Evolutionary conservation across 192 early-diverging fungal species (phyloP).

Genomic region (Coemansia sp.): DNA sequence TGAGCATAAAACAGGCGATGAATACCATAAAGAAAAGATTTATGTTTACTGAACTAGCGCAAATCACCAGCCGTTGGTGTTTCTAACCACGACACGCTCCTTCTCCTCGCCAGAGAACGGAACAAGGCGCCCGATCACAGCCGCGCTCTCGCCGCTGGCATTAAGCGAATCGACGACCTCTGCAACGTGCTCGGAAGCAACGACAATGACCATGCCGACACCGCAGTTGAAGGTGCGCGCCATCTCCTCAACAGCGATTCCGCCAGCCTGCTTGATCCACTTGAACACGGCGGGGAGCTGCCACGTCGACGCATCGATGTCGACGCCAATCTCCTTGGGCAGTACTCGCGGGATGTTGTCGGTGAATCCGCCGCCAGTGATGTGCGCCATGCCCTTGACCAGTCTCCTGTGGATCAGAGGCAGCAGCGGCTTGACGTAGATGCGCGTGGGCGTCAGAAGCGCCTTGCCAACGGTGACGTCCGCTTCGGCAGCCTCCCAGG

Average conservation of each 20-base stretch:
- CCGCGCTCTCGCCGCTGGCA: constrained; percentile 64
- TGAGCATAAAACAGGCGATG: too few species aligned
- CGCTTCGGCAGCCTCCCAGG: constrained; percentile 25
- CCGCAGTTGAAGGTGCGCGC: constrained; percentile 99
- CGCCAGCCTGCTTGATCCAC: constrained; percentile 86
- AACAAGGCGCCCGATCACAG: constrained; percentile 65
- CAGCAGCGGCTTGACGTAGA: constrained; percentile 92
- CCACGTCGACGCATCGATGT: constrained; percentile 79
- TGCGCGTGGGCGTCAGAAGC: constrained; percentile 88
- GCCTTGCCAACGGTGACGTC: constrained; percentile 70
- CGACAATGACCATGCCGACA: constrained; percentile 96
- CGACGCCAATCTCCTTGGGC: constrained; percentile 75
- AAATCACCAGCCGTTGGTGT: constrained; percentile 30
- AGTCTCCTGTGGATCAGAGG: constrained; percentile 66
- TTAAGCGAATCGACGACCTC: constrained; percentile 60
- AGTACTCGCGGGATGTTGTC: constrained; percentile 98
- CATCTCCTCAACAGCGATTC: constrained; percentile 70
- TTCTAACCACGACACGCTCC: constrained; percentile 25
- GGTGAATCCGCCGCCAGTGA: constrained; percentile 97
- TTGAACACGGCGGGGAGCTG: constrained; percentile 88
- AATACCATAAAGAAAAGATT: neutral
- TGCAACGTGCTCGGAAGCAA: constrained; percentile 59
- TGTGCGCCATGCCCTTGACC: constrained; percentile 97
- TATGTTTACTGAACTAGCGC: too few species aligned
- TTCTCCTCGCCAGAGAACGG: constrained; percentile 5